A percentile compares a stretch with the other conserved stretches of the same genome.
These are phyloP conservation scores for Didymella exigua DNA, from an alignment of 2,329 filamentous ascomycete species.

Conservation along the genomic window DNA sequence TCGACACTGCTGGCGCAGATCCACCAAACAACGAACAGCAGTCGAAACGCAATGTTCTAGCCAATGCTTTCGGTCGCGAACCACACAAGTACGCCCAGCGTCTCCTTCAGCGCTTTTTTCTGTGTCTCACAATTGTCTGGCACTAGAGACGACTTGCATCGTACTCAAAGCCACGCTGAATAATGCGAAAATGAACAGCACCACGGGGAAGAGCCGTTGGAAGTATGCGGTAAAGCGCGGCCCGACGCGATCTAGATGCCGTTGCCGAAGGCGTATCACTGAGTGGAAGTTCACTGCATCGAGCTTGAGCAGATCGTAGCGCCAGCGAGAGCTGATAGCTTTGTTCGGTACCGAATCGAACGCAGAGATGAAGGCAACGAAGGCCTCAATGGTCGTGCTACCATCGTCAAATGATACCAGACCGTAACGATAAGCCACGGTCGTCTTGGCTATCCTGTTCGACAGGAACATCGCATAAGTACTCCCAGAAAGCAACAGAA, in stretches of 20 bases:
- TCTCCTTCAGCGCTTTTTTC: conserved; percentile 22
- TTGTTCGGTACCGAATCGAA: conserved; percentile 21
- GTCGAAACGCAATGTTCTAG: conserved; percentile 27
- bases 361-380: conserved; percentile 23
- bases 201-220: conserved; percentile 24
- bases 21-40: conserved; percentile 28
- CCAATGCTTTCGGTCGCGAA: conserved; percentile 21
- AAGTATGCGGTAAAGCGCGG: conserved; percentile 23
- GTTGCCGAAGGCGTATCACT: conserved; percentile 18
- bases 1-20: conserved; percentile 20
- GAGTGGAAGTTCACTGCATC: conserved; percentile 31
- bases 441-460: neutral
- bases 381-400: neutral
- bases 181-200: conserved; percentile 28
- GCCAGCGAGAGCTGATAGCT: conserved; percentile 18
- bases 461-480: conserved; percentile 23
- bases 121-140: conserved; percentile 19
- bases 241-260: conserved; percentile 29
- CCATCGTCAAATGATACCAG: neutral
- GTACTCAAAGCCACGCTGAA: conserved; percentile 28
- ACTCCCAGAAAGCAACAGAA: conserved; percentile 30
- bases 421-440: neutral
- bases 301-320: conserved; percentile 25
- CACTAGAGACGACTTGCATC: conserved; percentile 31
- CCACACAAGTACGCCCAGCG: conserved; percentile 24